Base-by-base conservation (phyloP, 2,329 filamentous ascomycete genomes). In the Simplicillium sp. region DNA sequence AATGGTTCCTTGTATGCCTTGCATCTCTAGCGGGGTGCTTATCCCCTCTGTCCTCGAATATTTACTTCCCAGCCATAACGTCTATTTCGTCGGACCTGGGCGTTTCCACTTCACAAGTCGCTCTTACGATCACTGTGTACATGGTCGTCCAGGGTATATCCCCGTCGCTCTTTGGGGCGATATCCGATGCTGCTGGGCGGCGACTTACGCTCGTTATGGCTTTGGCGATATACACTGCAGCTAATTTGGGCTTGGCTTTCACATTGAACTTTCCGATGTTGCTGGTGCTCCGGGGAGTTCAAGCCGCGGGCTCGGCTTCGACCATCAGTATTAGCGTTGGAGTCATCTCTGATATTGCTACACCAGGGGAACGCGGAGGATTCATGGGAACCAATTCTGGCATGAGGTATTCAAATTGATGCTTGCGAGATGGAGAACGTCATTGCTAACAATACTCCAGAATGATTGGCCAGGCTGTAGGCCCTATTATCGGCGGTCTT, bases 341-440 rank as follows among this genome's bases (percentile, higher is more conserved):
- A 0, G 71, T 84, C 1, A 69, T 85, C 2, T 75, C 75, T 1
- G 82, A 87, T 51, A 64, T 82, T 7, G 65, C 74, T 11, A 81
- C 77, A 0, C 71, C 72, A 2, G 70, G 71, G 1, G 80, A 86
- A 51, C 63, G 82, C 44, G 78, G 78, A 3, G 61, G 68, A 31
- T 78, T 77, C 48, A 68, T 82, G 39, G 76, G 69, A 33, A 68
- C 69, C 48, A 73, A 25, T 25, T 25, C 66, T 17, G 66, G 64
- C 15, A 57, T 67, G 20, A 25, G 20, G 20, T 25, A 25, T 25
- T 6, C 6, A 18, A 69, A 77, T 0, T 59, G 83, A 12, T 54
- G 55, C 7, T 52, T 2, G 77, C 0, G 68, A 81, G 1, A 68
- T 82, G 3, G 71, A 70, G 2, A 80, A 83, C 47, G 63, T 80